These are phyloP conservation scores for Pistacia vera DNA, from an alignment of 345 rosid genomes.

Conservation along the genomic window DNA sequence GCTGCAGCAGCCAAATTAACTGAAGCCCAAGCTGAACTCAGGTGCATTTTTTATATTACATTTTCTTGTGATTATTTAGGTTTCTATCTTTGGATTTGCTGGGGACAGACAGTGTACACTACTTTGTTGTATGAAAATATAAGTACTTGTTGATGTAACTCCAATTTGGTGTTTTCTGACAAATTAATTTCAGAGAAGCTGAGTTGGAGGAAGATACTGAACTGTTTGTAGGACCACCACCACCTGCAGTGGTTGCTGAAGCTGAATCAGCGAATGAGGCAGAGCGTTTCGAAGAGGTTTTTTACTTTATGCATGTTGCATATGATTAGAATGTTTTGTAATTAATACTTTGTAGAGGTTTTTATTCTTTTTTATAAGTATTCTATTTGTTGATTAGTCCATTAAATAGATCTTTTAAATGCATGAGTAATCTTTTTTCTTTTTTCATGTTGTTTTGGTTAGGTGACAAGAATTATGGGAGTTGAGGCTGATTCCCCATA, in stretches of 20 bases:
- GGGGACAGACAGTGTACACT: neutral
- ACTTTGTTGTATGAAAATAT: slow-evolving; percentile 6
- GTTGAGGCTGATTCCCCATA: slow-evolving; percentile 72
- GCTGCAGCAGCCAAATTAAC: slow-evolving; percentile 97
- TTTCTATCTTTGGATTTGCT: neutral
- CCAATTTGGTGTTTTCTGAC: slow-evolving; percentile 10
- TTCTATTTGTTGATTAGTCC: neutral
- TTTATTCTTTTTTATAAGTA: neutral
- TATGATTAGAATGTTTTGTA: neutral
- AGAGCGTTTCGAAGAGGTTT: slow-evolving; percentile 94
- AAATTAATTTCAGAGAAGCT: slow-evolving; percentile 59
- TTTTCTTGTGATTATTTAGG: slow-evolving; percentile 1
- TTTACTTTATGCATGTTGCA: slow-evolving; percentile 18
- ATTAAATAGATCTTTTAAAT: neutral
- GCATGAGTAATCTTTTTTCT: slow-evolving; percentile 13
- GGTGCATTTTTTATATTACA: slow-evolving; percentile 34
- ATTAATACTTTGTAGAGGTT: neutral
- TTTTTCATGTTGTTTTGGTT: slow-evolving; percentile 11
- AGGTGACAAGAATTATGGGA: slow-evolving; percentile 91
- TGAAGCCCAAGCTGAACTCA: slow-evolving; percentile 87
- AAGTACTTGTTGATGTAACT: slow-evolving; percentile 4
- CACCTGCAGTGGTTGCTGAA: slow-evolving; percentile 90
- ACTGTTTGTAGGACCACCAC: slow-evolving; percentile 85
- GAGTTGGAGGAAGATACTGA: slow-evolving; percentile 84
- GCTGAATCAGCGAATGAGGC: slow-evolving; percentile 91